These are phyloP conservation scores for Fonsecaea erecta DNA, from an alignment of 2,329 filamentous ascomycete genomes.

Conservation along the genomic window DNA sequence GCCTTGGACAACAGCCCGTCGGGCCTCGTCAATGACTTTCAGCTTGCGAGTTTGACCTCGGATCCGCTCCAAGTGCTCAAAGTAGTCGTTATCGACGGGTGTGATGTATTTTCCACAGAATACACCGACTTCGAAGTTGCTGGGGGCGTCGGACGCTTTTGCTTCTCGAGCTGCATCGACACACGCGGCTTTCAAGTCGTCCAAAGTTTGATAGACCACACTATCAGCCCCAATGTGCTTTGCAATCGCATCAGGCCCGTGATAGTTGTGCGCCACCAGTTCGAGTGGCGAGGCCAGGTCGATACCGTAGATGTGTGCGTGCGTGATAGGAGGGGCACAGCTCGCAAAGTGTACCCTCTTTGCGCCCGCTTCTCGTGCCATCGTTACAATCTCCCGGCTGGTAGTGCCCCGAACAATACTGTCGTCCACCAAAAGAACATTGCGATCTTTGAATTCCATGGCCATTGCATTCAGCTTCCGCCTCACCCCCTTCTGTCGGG, in stretches of 20 bases:
- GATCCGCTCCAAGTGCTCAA: slow-evolving; percentile 75
- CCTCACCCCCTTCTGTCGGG: slow-evolving; percentile 81
- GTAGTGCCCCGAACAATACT: slow-evolving; percentile 88
- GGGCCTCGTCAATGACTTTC: slow-evolving; percentile 68
- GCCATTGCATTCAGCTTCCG: slow-evolving; percentile 88
- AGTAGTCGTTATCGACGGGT: slow-evolving; percentile 77
- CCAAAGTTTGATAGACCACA: slow-evolving; percentile 76
- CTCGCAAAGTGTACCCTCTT: slow-evolving; percentile 81
- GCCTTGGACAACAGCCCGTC: slow-evolving; percentile 67
- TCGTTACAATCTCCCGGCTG: slow-evolving; percentile 75
- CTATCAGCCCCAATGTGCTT: slow-evolving; percentile 73
- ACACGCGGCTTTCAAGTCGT: slow-evolving; percentile 80
- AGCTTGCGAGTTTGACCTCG: slow-evolving; percentile 71
- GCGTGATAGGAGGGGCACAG: slow-evolving; percentile 79
- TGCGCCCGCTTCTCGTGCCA: slow-evolving; percentile 84
- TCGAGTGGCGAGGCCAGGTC: slow-evolving; percentile 73
- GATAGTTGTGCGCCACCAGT: slow-evolving; percentile 70
- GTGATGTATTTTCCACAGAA: slow-evolving; percentile 90
- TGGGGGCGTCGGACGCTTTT: slow-evolving; percentile 57
- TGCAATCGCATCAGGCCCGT: slow-evolving; percentile 64
- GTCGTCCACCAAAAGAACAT: slow-evolving; percentile 85
- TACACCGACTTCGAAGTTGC: slow-evolving; percentile 85
- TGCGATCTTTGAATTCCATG: slow-evolving; percentile 79
- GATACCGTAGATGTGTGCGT: slow-evolving; percentile 86
- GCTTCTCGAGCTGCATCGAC: slow-evolving; percentile 66